Percentiles rank a stretch among this genome's conserved stretches.
Evolutionary conservation across 2,329 filamentous ascomycete species (phyloP).

Genomic region (Beauveria sp.): DNA sequence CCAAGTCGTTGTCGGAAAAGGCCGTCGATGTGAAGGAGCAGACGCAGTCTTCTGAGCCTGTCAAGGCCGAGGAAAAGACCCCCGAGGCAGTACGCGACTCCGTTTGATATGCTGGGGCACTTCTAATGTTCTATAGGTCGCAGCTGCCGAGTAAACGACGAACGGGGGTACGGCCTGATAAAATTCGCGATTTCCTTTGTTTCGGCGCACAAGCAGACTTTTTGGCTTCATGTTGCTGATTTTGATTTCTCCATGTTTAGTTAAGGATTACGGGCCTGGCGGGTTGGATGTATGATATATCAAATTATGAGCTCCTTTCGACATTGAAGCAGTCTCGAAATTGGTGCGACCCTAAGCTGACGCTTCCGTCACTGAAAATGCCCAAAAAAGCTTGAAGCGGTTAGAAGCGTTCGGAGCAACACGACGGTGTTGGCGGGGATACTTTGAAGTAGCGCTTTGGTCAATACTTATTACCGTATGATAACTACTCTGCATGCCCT

Average conservation of each 20-base stretch:
- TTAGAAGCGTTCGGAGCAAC: background rate
- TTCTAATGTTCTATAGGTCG: slow-evolving; percentile 17
- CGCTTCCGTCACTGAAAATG: background rate
- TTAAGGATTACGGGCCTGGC: slow-evolving; percentile 1
- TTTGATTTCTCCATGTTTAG: background rate
- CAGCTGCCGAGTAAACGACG: slow-evolving; percentile 7
- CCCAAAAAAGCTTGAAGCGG: background rate
- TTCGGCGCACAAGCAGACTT: slow-evolving; percentile 5
- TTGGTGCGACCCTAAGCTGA: background rate
- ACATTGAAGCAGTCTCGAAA: background rate
- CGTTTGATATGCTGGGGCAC: slow-evolving; percentile 18
- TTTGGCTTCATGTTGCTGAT: slow-evolving; percentile 3
- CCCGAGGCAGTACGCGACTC: slow-evolving; percentile 21
- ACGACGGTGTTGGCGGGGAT: background rate
- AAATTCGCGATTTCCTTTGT: slow-evolving; percentile 5
- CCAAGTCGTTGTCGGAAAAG: slow-evolving; percentile 26
- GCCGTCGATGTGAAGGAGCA: slow-evolving; percentile 29
- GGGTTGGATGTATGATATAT: slow-evolving; percentile 12
- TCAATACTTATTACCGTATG: background rate
- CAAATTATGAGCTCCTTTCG: slow-evolving; percentile 5
- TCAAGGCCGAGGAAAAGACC: slow-evolving; percentile 18
- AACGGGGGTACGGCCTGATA: background rate
- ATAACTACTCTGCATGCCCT: background rate
- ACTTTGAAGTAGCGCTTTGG: background rate
- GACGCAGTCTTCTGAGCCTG: slow-evolving; percentile 16